phyloP scores from a whole-genome alignment of 2,329 filamentous ascomycete species.

The Aplosporella prunicola region DNA sequence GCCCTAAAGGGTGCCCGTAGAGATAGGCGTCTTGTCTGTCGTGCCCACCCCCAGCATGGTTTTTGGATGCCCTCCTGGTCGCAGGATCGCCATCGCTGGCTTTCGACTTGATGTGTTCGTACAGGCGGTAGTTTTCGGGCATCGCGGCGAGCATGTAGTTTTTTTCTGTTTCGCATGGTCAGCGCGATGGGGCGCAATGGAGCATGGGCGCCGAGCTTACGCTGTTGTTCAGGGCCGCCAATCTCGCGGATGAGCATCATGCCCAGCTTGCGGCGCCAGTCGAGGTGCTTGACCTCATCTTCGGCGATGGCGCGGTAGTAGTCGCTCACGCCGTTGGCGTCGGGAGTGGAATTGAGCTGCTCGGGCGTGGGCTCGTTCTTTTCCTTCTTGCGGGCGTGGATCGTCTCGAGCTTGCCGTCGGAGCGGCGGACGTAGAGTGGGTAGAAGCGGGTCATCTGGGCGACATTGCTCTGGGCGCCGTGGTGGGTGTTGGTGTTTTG shows the following conservation, averaged over 20 bases:
- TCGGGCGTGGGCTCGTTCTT: conserved; percentile 42
- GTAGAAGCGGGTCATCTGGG: conserved; percentile 37
- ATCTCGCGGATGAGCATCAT: conserved; percentile 48
- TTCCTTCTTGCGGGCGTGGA: conserved; percentile 40
- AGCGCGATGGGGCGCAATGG: neutral
- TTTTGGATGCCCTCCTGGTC: conserved; percentile 37
- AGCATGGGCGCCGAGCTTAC: conserved; percentile 10
- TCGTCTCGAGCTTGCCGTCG: conserved; percentile 41
- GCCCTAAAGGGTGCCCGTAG: conserved; percentile 49
- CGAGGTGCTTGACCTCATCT: conserved; percentile 45
- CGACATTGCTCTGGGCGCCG: conserved; percentile 2
- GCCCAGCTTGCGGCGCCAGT: conserved; percentile 50
- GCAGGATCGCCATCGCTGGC: conserved; percentile 31
- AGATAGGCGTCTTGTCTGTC: conserved; percentile 52
- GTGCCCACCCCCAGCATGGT: conserved; percentile 40
- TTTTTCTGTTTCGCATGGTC: conserved; percentile 14
- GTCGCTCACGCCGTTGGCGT: conserved; percentile 45
- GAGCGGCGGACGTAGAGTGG: conserved; percentile 40
- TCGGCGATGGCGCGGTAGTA: conserved; percentile 44
- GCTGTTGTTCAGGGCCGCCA: conserved; percentile 26
- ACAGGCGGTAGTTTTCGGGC: conserved; percentile 49
- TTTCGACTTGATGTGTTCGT: conserved; percentile 49
- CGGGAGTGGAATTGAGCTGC: conserved; percentile 43
- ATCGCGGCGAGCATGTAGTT: conserved; percentile 45
- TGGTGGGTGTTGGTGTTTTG: no score